Evolutionary conservation across 2,329 filamentous ascomycete genomes (phyloP), one percentile per base, ranked within the genome.

Genomic region (Dothistroma pini): DNA sequence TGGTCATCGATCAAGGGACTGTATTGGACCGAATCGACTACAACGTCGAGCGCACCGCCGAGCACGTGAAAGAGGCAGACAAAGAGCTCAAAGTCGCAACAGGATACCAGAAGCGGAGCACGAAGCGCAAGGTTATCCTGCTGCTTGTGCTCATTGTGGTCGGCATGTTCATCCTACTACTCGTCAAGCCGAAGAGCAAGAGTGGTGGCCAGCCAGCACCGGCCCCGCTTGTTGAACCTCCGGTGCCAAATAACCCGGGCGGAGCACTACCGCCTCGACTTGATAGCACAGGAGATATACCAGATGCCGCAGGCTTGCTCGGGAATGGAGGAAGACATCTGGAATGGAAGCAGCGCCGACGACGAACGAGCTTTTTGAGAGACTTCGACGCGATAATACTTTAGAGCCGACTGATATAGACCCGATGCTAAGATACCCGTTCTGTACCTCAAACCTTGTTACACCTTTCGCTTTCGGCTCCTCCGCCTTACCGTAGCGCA

Each of bases 1-100:
- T 99, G 93, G 91, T 82, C 61, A 82, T 82, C 50, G 80, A 82
- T 63, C 80, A 82, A 65, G 80, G 80, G 31, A 81, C 75, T 58
- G 77, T 82, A 72, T 72, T 82, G 11, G 80, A 82, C 61, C 76
- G 80, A 41, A 81, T 82, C 62, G 80, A 82, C 66, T 99, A 97
- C 79, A 99, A 99, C 70, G 92, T 99, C 57, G 95, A 99, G 78
- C 85, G 89, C 63, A 97, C 97, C 90, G 86, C 87, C n/a, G 88
- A 87, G 21, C 92, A 97, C 71, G 91, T 99, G 61, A 96, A 96
- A 74, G 90, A 84, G 21, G 95, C 95, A 2, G 91, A 96, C 64
- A 95, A 93, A 75, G 95, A 99, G 78, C 83, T 99, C 58, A 91
- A 87, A 64, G 87, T 96, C 59, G 86, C 95, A 14, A 92, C 89